Percentiles rank a stretch among this genome's conserved stretches.
Evolutionary conservation across 192 early-diverging fungal genomes (phyloP).

Genomic region (Entophlyctis luteolus): DNA sequence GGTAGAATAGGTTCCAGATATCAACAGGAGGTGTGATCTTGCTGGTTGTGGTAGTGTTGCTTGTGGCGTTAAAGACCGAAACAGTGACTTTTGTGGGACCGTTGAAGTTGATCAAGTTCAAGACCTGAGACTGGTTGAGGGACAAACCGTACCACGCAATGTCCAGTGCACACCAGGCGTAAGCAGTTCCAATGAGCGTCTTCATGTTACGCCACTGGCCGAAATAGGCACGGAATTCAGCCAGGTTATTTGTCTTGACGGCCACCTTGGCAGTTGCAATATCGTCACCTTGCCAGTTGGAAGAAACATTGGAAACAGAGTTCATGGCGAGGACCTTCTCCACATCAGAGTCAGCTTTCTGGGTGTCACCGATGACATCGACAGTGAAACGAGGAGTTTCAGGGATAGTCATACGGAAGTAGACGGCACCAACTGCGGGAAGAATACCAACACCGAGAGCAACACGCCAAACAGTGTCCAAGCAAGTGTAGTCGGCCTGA

Average conservation of each 20-base stretch:
- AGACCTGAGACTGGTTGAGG: slow-evolving; percentile 23
- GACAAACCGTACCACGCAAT: slow-evolving; percentile 49
- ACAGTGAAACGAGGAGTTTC: slow-evolving; percentile 87
- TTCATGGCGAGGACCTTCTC: slow-evolving; percentile 28
- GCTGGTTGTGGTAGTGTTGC: slow-evolving; percentile 31
- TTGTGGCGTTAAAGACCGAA: not conserved
- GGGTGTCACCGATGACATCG: slow-evolving; percentile 62
- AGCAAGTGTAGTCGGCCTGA: slow-evolving; percentile 46
- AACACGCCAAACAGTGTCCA: slow-evolving; percentile 92
- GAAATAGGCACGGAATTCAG: slow-evolving; percentile 57
- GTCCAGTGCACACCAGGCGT: slow-evolving; percentile 50
- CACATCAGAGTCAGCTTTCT: slow-evolving; percentile 43
- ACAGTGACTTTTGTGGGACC: slow-evolving; percentile 20
- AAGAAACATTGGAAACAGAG: slow-evolving; percentile 4
- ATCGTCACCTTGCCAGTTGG: slow-evolving; percentile 18
- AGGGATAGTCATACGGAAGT: slow-evolving; percentile 83
- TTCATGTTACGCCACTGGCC: slow-evolving; percentile 75
- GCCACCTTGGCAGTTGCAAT: slow-evolving; percentile 4
- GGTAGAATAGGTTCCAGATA: slow-evolving; percentile 30
- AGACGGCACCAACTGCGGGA: slow-evolving; percentile 78
- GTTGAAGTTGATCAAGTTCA: slow-evolving; percentile 35
- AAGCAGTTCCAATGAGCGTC: slow-evolving; percentile 56
- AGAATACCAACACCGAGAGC: slow-evolving; percentile 79
- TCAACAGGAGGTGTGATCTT: slow-evolving; percentile 49
- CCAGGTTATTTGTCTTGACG: slow-evolving; percentile 8